Conservation (phyloP, 495 filamentous ascomycete species). For the Wilcoxina mikolae region DNA sequence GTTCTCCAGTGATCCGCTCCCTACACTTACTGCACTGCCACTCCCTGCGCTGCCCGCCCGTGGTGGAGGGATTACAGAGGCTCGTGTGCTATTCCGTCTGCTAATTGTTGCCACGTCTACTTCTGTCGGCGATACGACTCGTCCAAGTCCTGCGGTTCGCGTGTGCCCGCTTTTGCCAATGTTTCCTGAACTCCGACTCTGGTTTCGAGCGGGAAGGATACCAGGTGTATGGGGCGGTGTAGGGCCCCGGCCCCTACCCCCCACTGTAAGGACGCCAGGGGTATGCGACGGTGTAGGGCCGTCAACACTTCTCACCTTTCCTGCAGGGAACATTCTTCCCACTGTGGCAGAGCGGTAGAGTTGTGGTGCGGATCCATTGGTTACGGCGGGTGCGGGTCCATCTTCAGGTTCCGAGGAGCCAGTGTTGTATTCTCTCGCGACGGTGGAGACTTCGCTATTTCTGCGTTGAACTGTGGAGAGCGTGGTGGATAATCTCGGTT, state of each 20-base stretch:
- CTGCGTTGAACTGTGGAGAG: slow-evolving; percentile 1
- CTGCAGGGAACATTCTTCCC: slow-evolving; percentile 17
- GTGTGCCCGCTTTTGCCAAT: not conserved
- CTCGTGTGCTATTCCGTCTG: not conserved
- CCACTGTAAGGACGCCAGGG: not conserved
- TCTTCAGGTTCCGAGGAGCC: slow-evolving; percentile 9
- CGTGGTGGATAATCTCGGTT: not conserved
- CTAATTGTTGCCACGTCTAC: slow-evolving; percentile 1
- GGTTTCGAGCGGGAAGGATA: not conserved
- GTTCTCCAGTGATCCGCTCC: not conserved
- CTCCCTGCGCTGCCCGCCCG: not conserved
- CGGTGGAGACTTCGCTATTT: slow-evolving; percentile 19
- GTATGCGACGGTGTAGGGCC: not conserved
- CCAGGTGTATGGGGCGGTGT: not conserved
- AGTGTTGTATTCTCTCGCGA: slow-evolving; percentile 18
- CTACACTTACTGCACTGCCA: not conserved
- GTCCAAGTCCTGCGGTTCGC: slow-evolving; percentile 19
- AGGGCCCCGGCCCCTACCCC: slow-evolving; percentile 1
- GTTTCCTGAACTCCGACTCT: slow-evolving; percentile 5
- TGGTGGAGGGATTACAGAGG: not conserved
- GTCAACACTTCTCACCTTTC: slow-evolving; percentile 12
- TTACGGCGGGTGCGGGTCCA: not conserved
- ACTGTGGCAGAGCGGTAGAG: slow-evolving; percentile 19
- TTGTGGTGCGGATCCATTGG: slow-evolving; percentile 13
- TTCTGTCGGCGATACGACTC: slow-evolving; percentile 19